Base-by-base conservation (phyloP, 371 early-diverging fungal genomes). In the Mucor mucedo region DNA sequence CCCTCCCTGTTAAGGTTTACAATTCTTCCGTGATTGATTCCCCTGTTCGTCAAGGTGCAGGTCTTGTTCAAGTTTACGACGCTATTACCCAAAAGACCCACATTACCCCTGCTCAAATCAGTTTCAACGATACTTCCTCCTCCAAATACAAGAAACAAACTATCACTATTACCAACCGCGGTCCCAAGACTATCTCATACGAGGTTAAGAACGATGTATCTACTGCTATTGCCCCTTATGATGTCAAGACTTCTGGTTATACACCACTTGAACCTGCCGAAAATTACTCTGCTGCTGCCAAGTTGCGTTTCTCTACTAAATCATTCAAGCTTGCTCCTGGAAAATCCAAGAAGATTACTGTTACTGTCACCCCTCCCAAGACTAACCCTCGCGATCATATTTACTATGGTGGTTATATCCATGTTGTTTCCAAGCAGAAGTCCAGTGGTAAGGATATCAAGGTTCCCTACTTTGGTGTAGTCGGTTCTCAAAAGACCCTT, bases 31-130 rank as follows among this genome's bases (percentile, higher is more conserved):
- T 50, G 3, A 69, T 68, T 52, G 60, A 78, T n/a, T 66, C 70
- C 56, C 73, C 78, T 60, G 62, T 72, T 33, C 66, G 73, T 10
- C 88, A 91, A 73, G 95, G 95, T 16, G 83, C 90, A 42, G 95
- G 95, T 16, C 71, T 95, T 14, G 73, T 95, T 49, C 83, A 93
- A 73, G 72, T 86, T 38, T 74, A 77, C 67, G 70, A 82, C 60
- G 81, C 92, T 44, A 70, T 91, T 56, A 66, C 48, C 41, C 63
- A 84, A 44, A 65, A 77, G 13, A 72, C 80, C 1, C 57, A 72
- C 6, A 69, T 90, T 29, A 58, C 67, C 1, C 93, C 93, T 13
- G 72, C 85, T 7, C 72, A 70, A 56, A 69, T 89, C 45, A 82
- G 87, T 38, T 77, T 93, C 54, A 89, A 92, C 63, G 87, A 88